These are phyloP conservation scores for Mrakia frigida DNA, from an alignment of 768 basidiomycete species.

Conservation along the genomic window DNA sequence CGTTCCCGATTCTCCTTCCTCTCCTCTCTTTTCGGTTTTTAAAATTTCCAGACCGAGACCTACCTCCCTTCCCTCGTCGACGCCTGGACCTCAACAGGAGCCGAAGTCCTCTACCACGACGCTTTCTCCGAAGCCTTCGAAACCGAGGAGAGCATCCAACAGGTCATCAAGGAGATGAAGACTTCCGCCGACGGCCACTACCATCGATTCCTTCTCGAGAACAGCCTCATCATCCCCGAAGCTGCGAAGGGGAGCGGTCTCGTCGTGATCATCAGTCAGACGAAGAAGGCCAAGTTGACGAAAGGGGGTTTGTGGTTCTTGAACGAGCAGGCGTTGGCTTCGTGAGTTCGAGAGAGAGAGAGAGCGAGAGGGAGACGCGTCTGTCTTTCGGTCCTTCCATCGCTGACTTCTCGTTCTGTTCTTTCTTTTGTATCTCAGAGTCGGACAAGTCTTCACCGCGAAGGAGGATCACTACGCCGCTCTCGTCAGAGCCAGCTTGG, in stretches of 20 bases:
- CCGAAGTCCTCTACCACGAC: not conserved
- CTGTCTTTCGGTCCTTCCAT: too few species aligned
- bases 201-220: not conserved
- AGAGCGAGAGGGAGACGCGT: too few species aligned
- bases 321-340: not conserved
- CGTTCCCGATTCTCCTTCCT: not conserved
- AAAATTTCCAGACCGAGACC: not conserved
- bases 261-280: not conserved
- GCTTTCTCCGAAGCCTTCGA: not conserved
- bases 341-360: constrained; percentile 6
- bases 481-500: not conserved
- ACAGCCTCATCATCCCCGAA: not conserved
- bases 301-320: too few species aligned
- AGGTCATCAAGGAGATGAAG: not conserved
- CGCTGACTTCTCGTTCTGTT: not conserved
- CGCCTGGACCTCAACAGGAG: not conserved
- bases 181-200: not conserved
- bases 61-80: not conserved
- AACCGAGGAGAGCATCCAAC: not conserved
- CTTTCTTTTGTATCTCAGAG: not conserved
- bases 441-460: not conserved
- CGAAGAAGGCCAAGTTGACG: not conserved
- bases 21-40: too few species aligned
- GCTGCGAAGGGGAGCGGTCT: not conserved
- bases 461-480: not conserved